Conservation (phyloP, 345 rosid species). For the Boechera divaricarpa region DNA sequence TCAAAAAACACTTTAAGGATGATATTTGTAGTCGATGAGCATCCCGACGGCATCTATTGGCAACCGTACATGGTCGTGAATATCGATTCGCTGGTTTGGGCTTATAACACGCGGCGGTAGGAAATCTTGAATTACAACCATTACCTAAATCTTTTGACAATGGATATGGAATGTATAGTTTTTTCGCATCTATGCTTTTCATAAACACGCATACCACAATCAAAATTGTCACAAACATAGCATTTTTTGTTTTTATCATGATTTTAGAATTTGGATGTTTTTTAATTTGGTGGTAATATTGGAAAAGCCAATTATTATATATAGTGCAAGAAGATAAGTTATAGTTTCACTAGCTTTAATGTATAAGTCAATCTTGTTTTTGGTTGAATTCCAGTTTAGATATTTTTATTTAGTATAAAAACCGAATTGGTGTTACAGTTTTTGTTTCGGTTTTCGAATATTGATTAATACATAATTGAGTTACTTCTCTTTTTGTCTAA, state of each 20-base stretch:
- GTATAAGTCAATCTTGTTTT: neutral
- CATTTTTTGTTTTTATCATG: conserved; percentile 5
- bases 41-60: neutral
- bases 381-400: too few species aligned
- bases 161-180: too few species aligned
- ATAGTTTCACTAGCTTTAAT: neutral
- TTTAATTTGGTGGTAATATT: neutral
- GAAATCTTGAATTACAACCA: conserved; percentile 20
- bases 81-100: neutral
- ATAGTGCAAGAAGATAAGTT: neutral
- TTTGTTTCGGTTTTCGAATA: neutral
- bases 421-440: neutral
- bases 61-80: neutral
- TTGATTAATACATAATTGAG: too few species aligned
- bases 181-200: neutral
- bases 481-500: too few species aligned
- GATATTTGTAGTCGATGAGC: neutral
- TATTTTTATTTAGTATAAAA: too few species aligned
- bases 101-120: neutral
- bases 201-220: neutral
- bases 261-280: neutral
- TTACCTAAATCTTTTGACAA: neutral
- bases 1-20: too few species aligned
- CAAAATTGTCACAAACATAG: conserved; percentile 8
- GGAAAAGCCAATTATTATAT: neutral